Conservation (phyloP, 495 filamentous ascomycete genomes). For the Xylaria grammica region DNA sequence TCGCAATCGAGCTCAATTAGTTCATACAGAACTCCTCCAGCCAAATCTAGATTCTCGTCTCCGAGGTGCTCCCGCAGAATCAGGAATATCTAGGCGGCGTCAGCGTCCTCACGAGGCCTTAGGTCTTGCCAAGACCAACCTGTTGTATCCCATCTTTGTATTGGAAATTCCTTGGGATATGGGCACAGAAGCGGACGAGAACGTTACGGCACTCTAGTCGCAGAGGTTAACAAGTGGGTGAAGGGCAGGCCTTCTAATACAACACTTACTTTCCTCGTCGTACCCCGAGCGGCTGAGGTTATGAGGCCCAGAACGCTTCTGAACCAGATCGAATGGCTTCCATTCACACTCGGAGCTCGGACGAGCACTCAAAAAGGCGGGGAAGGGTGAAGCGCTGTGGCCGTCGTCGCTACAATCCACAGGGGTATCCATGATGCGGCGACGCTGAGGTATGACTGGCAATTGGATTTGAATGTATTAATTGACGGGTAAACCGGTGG, state of each 20-base stretch:
- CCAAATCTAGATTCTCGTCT: constrained; percentile 41
- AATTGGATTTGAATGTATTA: neutral
- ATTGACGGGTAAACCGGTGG: neutral
- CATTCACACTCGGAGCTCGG: constrained; percentile 14
- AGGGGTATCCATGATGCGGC: neutral
- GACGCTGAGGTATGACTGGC: neutral
- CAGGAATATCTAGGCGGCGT: constrained; percentile 34
- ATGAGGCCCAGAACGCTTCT: constrained; percentile 32
- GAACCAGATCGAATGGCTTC: constrained; percentile 15
- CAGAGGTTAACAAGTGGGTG: constrained; percentile 14
- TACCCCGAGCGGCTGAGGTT: constrained; percentile 33
- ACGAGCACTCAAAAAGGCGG: neutral
- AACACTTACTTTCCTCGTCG: constrained; percentile 36
- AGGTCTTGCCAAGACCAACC: constrained; percentile 20
- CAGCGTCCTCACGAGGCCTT: neutral
- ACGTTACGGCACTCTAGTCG: constrained; percentile 40
- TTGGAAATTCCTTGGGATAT: constrained; percentile 41
- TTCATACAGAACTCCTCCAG: constrained; percentile 41
- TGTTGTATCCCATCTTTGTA: constrained; percentile 41
- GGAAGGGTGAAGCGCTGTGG: neutral
- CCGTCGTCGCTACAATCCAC: neutral
- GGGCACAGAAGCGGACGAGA: constrained; percentile 40
- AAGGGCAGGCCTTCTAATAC: neutral
- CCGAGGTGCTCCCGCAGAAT: constrained; percentile 41
- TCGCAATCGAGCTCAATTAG: constrained; percentile 41